Evolutionary conservation across 2,329 filamentous ascomycete genomes (phyloP), one percentile per base, ranked within the genome.

Genomic region (Amauroascus verrucosus): DNA sequence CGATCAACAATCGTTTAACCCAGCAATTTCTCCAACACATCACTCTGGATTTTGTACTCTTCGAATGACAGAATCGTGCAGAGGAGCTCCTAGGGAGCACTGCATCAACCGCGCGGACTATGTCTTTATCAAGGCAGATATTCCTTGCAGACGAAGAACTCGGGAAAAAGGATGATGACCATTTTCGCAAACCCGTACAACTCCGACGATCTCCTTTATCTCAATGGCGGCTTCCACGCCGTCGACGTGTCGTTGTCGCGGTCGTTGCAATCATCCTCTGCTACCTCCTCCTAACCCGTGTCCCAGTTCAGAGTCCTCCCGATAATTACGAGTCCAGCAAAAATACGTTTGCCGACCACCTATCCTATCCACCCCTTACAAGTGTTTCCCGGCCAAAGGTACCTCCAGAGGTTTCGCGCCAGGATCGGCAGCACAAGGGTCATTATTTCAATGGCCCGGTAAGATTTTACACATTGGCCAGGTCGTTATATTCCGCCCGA

Each of bases 371-470:
- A 13, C 18, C 47, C 2, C 13, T 32, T n/a, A 28, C 30, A n/a
- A 14, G 9, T 7, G 18, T 53, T 22, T 58, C 28, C 33, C 57
- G 13, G 13, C 59, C 52, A 16, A 56, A 54, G 13, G 51, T 56
- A 6, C 53, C 50, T 0, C 54, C 58, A 37, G 55, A 57, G 5
- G 55, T 56, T 24, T 55, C 57, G 4, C 45, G 54, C 2, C 7
- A 58, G 51, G 24, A 62, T 59, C 20, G 50, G 59, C 33, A 63
- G 46, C 35, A 65, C 54, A 55, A 56, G 46, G 58, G 62, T 53
- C 69, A 75, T 57, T 75, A 76, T 48, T 91, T 84, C 66, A 80
- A 83, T 57, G 89, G 87, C 0, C 79, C 79, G 1, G 76, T 94
- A 60, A 80, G 75, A 61, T 90, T 88, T 64, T 79, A 78, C 60